phyloP scores from a whole-genome alignment of 306 rosid genomes.

The barrel medic (Medicago truncatula) region MtrunA17r5.0-ANR NC_053044.1:8195501-8196000 shows the following conservation, averaged over 20 bases:
- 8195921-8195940: slow-evolving; percentile 20
- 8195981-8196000: slow-evolving; percentile 93
- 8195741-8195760: slow-evolving; percentile 42
- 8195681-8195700: background rate
- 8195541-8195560: slow-evolving; percentile 23
- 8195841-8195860: slow-evolving; percentile 92
- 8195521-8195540: slow-evolving; percentile 5
- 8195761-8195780: slow-evolving; percentile 98
- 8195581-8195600: slow-evolving; percentile 5
- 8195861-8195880: slow-evolving; percentile 89
- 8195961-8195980: slow-evolving; percentile 27
- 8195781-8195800: slow-evolving; percentile 94
- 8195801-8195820: slow-evolving; percentile 98
- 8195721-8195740: slow-evolving; percentile 23
- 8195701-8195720: background rate
- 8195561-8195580: background rate
- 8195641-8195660: slow-evolving; percentile 27
- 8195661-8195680: slow-evolving; percentile 23
- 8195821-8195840: slow-evolving; percentile 99
- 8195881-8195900: slow-evolving; percentile 65
- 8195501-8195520: background rate
- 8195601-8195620: too few species aligned
- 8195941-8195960: slow-evolving; percentile 25
- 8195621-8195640: slow-evolving; percentile 14
- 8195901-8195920: slow-evolving; percentile 26